Percentiles rank a stretch among this genome's conserved stretches.
These are phyloP conservation scores for Trametes coccinea DNA, from an alignment of 768 basidiomycete genomes.

Conservation along the genomic window DNA sequence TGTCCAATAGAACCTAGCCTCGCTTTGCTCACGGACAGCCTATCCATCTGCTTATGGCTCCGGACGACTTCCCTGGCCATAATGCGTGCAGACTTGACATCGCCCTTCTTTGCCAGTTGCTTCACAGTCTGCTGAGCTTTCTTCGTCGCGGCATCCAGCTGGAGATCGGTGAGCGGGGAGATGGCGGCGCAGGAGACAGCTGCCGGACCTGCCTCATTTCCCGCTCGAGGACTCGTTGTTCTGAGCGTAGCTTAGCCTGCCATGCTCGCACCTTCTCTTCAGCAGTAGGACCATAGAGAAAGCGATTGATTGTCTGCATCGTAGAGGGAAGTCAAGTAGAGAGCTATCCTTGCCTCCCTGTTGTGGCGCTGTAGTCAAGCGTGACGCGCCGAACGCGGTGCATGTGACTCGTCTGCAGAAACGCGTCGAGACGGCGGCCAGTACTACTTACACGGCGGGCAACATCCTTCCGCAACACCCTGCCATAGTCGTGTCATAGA, in stretches of 20 bases:
- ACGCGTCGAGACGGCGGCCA: neutral
- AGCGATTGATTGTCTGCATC: conserved; percentile 90
- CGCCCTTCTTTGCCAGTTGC: conserved; percentile 87
- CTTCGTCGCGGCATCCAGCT: conserved; percentile 81
- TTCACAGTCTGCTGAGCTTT: conserved; percentile 84
- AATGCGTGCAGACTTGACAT: conserved; percentile 89
- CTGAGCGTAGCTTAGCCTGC: conserved; percentile 83
- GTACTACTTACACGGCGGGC: too few relatives aligned
- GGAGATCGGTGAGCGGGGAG: conserved; percentile 12
- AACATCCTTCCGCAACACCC: too few relatives aligned
- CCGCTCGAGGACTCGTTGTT: conserved; percentile 82
- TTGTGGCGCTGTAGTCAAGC: conserved; percentile 6
- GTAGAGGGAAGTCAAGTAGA: conserved; percentile 15
- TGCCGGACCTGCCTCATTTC: conserved; percentile 91
- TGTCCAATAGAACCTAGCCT: conserved; percentile 85
- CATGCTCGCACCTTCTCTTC: conserved; percentile 92
- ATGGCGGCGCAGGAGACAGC: conserved; percentile 19
- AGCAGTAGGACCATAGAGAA: conserved; percentile 94
- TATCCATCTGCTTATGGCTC: conserved; percentile 92
- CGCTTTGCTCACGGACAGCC: conserved; percentile 91
- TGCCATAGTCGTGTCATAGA: too few relatives aligned
- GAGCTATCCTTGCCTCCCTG: neutral
- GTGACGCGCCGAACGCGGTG: conserved; percentile 17
- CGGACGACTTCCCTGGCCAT: conserved; percentile 93
- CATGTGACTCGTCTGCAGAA: conserved; percentile 8